phyloP scores from a whole-genome alignment of 108 stramenopile genomes.

The Epipyxis sp. region DNA sequence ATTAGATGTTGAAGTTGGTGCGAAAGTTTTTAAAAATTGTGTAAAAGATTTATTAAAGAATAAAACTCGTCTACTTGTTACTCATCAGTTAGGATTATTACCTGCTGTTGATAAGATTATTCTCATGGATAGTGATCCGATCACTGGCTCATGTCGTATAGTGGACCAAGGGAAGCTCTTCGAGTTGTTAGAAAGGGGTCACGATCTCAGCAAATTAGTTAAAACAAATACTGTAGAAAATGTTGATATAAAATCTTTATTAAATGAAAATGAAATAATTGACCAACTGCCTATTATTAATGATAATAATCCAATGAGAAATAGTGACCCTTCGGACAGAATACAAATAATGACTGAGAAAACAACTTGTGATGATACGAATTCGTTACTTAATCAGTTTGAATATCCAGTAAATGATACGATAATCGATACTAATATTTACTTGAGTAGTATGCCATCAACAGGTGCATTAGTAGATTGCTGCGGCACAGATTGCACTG shows the following conservation, averaged over 20 bases:
- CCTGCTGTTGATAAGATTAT: conserved; percentile 66
- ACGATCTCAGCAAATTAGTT: conserved; percentile 56
- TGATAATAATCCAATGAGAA: too few relatives aligned
- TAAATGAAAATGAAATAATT: neutral
- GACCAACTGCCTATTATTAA: neutral
- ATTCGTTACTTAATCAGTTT: too few relatives aligned
- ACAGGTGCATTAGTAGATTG: neutral
- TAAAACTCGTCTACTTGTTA: conserved; percentile 72
- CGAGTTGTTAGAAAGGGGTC: neutral
- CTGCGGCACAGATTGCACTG: neutral
- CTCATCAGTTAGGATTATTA: conserved; percentile 78
- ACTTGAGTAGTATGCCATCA: neutral
- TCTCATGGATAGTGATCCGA: conserved; percentile 65
- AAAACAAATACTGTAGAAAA: neutral
- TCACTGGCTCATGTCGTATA: neutral
- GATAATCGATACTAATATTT: neutral
- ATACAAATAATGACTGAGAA: too few relatives aligned
- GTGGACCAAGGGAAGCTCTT: conserved; percentile 68
- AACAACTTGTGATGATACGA: neutral
- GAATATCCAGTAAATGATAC: too few relatives aligned
- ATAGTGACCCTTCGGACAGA: too few relatives aligned
- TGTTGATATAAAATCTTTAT: neutral
- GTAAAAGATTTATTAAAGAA: conserved; percentile 39
- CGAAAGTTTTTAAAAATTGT: conserved; percentile 65
- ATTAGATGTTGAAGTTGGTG: conserved; percentile 78